Percentiles rank a stretch among this genome's conserved stretches.
These are phyloP conservation scores for Vitis vinifera DNA, from an alignment of 164 flowering plant species.

Conservation along the genomic window DNA sequence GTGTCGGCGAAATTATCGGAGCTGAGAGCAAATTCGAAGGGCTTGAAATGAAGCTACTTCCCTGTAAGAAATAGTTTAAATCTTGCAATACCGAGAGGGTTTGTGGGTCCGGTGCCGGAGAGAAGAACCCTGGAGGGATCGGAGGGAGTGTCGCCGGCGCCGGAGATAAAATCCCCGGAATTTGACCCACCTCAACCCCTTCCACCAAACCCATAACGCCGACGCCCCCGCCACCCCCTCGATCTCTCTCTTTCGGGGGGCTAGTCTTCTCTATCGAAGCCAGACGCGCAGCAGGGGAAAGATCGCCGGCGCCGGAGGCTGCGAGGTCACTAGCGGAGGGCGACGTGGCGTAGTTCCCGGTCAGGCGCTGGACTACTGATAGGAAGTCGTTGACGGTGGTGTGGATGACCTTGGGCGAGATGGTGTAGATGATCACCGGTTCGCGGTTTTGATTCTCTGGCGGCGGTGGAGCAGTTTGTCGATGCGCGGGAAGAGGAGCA, in stretches of 20 bases:
- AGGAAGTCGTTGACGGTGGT: slow-evolving; percentile 25
- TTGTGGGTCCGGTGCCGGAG: slow-evolving; percentile 44
- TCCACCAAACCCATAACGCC: slow-evolving; percentile 12
- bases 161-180: slow-evolving; percentile 80
- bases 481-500: slow-evolving; percentile 28
- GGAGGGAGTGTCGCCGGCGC: slow-evolving; percentile 63
- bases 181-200: slow-evolving; percentile 26
- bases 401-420: slow-evolving; percentile 44
- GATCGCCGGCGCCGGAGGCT: slow-evolving; percentile 17
- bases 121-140: slow-evolving; percentile 56
- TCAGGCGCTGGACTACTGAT: slow-evolving; percentile 42
- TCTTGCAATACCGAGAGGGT: slow-evolving; percentile 31
- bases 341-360: slow-evolving; percentile 22
- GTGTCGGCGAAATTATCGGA: slow-evolving; percentile 46
- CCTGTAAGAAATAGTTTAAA: slow-evolving; percentile 41
- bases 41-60: slow-evolving; percentile 38
- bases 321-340: slow-evolving; percentile 18
- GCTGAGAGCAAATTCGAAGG: slow-evolving; percentile 46
- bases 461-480: slow-evolving; percentile 4
- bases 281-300: slow-evolving; percentile 68
- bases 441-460: slow-evolving; percentile 10
- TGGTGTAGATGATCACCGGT: slow-evolving; percentile 75
- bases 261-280: slow-evolving; percentile 58
- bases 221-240: not conserved
- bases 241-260: slow-evolving; percentile 29